Evolutionary conservation across 495 filamentous ascomycete genomes (phyloP), one percentile per base, ranked within the genome.

Genomic region (Aspergillus sclerotioniger): DNA sequence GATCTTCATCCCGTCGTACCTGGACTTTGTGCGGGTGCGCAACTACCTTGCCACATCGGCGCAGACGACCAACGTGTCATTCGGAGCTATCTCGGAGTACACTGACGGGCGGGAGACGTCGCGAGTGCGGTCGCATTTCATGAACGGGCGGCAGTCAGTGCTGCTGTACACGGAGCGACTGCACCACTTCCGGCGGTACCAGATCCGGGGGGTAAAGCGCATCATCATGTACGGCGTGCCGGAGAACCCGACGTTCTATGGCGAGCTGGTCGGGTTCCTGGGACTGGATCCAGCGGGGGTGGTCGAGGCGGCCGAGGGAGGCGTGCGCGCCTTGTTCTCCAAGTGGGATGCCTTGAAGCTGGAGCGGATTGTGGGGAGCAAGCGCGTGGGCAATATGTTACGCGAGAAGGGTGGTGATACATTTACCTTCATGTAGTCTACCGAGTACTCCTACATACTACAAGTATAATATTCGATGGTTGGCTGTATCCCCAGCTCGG

Each of bases 131-230:
- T 90, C 89, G 13, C 90, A 97, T 65, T 98, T 98, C 74, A 70
- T 91, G 56, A 87, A 73, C 45, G 93, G 92, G 6, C 80, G 90
- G 28, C 88, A 96, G 63, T 86, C 85, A 35, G 81, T 97, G 19
- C 74, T 98, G 35, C 77, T 98, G 16, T 98, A 98, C 71, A 92
- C 91, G 8, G 92, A 93, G 71, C 87, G 94, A 28, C 87, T 92
- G 16, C 95, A 98, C 74, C 95, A 98, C 70, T 98, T 98, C 78
- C 80, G 90, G 25, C 82, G 95, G 19, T 93, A 91, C 65, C 81
- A 81, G 57, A 74, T 98, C 19, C 80, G 84, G 33, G 94, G 94
- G 10, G 91, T 92, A 25, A 86, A 84, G 70, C 80, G 83, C 50
- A 81, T 97, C 8, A 75, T 96, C 41, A 85, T 96, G 77, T 98